Base-by-base conservation (phyloP, 2,329 filamentous ascomycete genomes). In the Neopestalotiopsis clavispora region DNA sequence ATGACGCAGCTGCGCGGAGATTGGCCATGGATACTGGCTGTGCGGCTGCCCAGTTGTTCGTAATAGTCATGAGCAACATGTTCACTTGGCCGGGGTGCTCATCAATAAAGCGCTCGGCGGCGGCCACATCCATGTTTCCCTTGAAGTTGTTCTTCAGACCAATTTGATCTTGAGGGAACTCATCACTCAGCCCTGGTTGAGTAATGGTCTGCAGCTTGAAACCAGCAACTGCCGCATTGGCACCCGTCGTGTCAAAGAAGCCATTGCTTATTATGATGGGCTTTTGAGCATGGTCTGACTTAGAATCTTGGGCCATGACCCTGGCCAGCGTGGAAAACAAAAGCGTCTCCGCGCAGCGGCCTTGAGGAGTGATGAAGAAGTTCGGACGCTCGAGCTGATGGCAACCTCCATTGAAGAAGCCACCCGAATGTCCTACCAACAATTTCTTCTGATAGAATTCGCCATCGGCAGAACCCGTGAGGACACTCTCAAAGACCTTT, bases 11-110 rank as follows among this genome's bases (percentile, higher is more conserved):
- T 7, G 65, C 68, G 2, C 69, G 67, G 60, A 75, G 75, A 65
- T 76, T 76, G 3, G 56, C 71, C 72, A 76, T 73, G 4, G 73
- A 76, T 6, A 76, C 70, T 0, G 73, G 74, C 63, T 76, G 73
- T 3, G 65, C 71, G 4, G 71, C 74, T 2, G 72, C 73, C 71
- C 71, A 73, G 58, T 75, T 76, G 52, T 74, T 74, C 2, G 74
- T 76, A 28, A 76, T 72, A 0, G 74, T 76, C 6, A 75, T 64
- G 17, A 76, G 34, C 12, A 76, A 70, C 70, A 75, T 65, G 20
- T 61, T 56, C 9, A 70, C 70, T 20, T 70, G 42, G 17, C 60
- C 62, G 0, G 68, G 30, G 42, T 58, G 28, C 34, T 69, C 45
- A 7, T 69, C 42, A 23, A 74, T 17, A 42, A 63, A 73, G 12